Evolutionary conservation across 2,329 filamentous ascomycete genomes (phyloP).

Genomic region (Fusarium sp.): DNA sequence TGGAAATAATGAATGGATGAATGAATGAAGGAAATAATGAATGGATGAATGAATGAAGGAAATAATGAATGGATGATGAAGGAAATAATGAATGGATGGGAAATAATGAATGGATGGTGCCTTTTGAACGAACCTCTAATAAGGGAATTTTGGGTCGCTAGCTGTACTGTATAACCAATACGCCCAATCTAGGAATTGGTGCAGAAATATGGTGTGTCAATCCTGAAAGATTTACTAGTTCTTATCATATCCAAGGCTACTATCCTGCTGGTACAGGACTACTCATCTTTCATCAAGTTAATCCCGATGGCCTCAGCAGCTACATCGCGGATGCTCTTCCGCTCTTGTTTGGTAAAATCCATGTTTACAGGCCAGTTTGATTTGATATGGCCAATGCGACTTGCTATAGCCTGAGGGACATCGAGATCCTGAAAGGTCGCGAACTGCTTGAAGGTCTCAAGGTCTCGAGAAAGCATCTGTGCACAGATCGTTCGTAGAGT

Average conservation of each 20-base stretch:
- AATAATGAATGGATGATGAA: no score
- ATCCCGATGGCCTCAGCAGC: not conserved
- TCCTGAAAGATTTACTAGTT: not conserved
- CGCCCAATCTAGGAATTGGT: not conserved
- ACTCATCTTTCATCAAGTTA: not conserved
- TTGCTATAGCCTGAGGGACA: not conserved
- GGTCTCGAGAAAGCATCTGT: not conserved
- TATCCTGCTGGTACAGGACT: not conserved
- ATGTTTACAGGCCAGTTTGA: not conserved
- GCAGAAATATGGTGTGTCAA: not conserved
- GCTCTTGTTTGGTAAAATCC: not conserved
- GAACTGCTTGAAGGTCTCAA: not conserved
- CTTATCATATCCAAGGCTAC: not conserved
- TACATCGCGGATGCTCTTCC: not conserved
- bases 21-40: no score
- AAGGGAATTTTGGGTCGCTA: not conserved
- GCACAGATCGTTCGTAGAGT: not conserved
- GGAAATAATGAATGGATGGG: no score
- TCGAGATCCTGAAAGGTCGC: not conserved
- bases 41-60: no score
- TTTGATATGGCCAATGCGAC: not conserved
- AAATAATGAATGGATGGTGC: no score
- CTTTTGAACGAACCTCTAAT: no score
- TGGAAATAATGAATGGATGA: no score
- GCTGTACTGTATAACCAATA: not conserved